phyloP scores from a whole-genome alignment of 345 rosid species.

The Ceriops zippeliana region DNA sequence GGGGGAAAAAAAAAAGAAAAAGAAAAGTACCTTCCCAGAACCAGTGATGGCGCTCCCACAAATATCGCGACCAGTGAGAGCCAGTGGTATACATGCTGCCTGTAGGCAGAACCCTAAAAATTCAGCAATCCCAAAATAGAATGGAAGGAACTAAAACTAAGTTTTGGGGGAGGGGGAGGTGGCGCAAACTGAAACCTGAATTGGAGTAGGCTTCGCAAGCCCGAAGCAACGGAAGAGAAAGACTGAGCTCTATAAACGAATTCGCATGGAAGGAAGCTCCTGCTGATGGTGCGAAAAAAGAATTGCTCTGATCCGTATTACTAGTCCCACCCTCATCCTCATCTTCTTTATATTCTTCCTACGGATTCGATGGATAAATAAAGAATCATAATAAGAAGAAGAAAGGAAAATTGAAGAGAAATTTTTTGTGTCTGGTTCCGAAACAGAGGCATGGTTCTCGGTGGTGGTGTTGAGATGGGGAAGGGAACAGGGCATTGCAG shows the following conservation, averaged over 20 bases:
- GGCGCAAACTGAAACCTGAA: constrained; percentile 51
- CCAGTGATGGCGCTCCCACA: constrained; percentile 98
- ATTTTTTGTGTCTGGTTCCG: constrained; percentile 51
- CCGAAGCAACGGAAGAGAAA: constrained; percentile 82
- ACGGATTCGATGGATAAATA: not conserved
- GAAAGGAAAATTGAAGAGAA: not conserved
- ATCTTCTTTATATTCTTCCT: constrained; percentile 67
- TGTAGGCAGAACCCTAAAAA: constrained; percentile 20
- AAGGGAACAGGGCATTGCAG: constrained; percentile 38
- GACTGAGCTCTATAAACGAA: constrained; percentile 82
- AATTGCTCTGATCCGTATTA: constrained; percentile 38
- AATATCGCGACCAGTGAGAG: constrained; percentile 86
- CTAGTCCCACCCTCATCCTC: constrained; percentile 45
- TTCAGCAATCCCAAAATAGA: not conserved
- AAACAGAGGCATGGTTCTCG: constrained; percentile 38
- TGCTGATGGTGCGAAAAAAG: constrained; percentile 62
- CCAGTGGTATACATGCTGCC: constrained; percentile 93
- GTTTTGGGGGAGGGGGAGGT: too few relatives aligned
- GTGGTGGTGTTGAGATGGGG: constrained; percentile 24
- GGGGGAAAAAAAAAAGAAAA: too few relatives aligned
- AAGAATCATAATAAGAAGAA: not conserved
- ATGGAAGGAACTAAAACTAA: not conserved
- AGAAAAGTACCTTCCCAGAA: constrained; percentile 73
- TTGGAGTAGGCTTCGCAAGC: constrained; percentile 98
- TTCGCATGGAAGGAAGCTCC: constrained; percentile 81